Percentiles rank a stretch among this genome's conserved stretches.
Conservation (phyloP, 2,329 filamentous ascomycete species). For the Plectosphaerella sp. region DNA sequence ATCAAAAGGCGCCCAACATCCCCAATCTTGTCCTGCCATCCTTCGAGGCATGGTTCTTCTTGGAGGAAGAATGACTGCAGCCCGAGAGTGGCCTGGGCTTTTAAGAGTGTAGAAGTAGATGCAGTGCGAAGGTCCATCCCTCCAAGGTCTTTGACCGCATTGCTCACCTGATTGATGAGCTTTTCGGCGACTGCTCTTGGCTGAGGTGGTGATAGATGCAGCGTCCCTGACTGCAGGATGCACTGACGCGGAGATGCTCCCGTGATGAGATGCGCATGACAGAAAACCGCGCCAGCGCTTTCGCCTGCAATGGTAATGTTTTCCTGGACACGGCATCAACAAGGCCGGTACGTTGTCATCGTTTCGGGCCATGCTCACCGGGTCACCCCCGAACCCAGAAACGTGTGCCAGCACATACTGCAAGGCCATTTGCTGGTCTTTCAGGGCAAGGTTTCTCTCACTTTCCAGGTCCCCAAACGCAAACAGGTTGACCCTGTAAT, state of each 20-base stretch:
- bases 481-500: constrained; percentile 24
- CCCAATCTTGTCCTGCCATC: constrained; percentile 28
- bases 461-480: constrained; percentile 35
- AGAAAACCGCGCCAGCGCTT: constrained; percentile 40
- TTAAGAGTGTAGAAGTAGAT: constrained; percentile 22
- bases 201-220: constrained; percentile 36
- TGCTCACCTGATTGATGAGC: not conserved
- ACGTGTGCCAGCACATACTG: constrained; percentile 21
- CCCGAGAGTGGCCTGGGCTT: constrained; percentile 27
- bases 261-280: constrained; percentile 33
- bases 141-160: not conserved
- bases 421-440: constrained; percentile 27
- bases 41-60: constrained; percentile 25
- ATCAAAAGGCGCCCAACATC: constrained; percentile 30
- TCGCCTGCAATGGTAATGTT: constrained; percentile 38
- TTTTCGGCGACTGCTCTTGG: constrained; percentile 12
- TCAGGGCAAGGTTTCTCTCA: constrained; percentile 27
- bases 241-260: constrained; percentile 25
- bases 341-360: not conserved
- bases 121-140: constrained; percentile 16
- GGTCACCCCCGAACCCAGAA: constrained; percentile 21
- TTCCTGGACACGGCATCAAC: constrained; percentile 13
- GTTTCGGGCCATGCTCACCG: constrained; percentile 6
- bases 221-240: constrained; percentile 34
- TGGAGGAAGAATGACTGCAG: constrained; percentile 38